Evolutionary conservation across 306 rosid species (phyloP).

Genomic region (Malus domestica): DNA sequence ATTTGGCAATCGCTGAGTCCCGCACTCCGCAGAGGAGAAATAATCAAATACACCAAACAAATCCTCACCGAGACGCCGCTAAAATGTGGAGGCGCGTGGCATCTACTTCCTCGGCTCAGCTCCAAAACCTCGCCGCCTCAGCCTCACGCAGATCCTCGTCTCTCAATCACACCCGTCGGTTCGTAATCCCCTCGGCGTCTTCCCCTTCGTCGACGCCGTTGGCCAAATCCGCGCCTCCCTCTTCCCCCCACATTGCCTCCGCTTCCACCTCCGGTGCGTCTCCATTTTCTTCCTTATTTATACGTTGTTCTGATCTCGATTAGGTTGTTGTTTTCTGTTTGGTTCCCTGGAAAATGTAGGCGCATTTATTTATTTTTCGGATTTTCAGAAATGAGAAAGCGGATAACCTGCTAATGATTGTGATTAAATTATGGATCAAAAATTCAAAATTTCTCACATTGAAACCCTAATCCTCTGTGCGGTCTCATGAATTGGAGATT

Average conservation of each 20-base stretch:
- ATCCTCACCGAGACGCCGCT: background rate
- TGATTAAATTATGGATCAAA: background rate
- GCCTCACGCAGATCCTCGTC: conserved; percentile 8
- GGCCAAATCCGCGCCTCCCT: conserved; percentile 4
- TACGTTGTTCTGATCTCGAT: background rate
- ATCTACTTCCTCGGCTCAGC: conserved; percentile 2
- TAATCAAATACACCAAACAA: background rate
- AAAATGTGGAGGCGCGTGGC: conserved; percentile 28
- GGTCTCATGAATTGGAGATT: background rate
- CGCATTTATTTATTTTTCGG: background rate
- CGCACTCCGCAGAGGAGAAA: background rate
- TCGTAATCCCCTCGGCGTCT: conserved; percentile 4
- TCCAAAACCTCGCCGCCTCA: conserved; percentile 5
- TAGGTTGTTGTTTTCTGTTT: background rate
- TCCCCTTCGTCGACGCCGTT: conserved; percentile 10
- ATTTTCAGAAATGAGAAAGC: background rate
- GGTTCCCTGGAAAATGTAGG: background rate
- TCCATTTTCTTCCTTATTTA: background rate
- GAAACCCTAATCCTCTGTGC: background rate
- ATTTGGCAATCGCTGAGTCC: background rate
- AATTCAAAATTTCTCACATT: background rate
- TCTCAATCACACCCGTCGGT: conserved; percentile 7
- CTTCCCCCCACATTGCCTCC: background rate
- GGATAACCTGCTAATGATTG: background rate
- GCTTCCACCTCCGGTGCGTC: conserved; percentile 1